Percentiles rank a stretch among this genome's conserved stretches.
Conservation (phyloP, 164 flowering plant genomes). For the Chimonanthus praecox region DNA sequence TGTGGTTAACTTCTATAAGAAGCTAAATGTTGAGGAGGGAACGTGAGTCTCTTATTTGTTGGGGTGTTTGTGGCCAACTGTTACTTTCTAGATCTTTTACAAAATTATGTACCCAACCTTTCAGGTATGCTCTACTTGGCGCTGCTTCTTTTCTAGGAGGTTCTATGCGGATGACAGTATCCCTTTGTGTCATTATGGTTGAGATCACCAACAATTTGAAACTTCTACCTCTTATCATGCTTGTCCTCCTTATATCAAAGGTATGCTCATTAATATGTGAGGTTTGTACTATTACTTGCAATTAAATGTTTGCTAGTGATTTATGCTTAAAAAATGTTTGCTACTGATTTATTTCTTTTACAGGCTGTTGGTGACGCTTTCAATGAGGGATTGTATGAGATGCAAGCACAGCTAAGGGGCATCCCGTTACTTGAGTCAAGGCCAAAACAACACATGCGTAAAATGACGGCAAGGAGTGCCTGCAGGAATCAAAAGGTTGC, state of each 20-base stretch:
- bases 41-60: slow-evolving; percentile 59
- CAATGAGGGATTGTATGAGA: slow-evolving; percentile 94
- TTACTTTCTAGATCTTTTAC: not conserved
- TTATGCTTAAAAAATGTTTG: not conserved
- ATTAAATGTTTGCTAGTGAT: no score
- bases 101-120: slow-evolving; percentile 2
- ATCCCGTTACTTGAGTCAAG: slow-evolving; percentile 88
- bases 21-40: slow-evolving; percentile 97
- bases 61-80: not conserved
- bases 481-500: slow-evolving; percentile 75
- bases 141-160: slow-evolving; percentile 99
- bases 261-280: slow-evolving; percentile 27
- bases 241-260: slow-evolving; percentile 98
- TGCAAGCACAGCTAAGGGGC: slow-evolving; percentile 73
- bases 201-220: slow-evolving; percentile 94
- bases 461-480: slow-evolving; percentile 81
- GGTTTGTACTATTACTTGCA: not conserved
- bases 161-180: slow-evolving; percentile 98
- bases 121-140: slow-evolving; percentile 90
- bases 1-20: slow-evolving; percentile 83
- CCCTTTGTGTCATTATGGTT: slow-evolving; percentile 97
- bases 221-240: slow-evolving; percentile 93
- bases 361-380: slow-evolving; percentile 99
- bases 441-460: slow-evolving; percentile 86
- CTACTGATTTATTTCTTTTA: slow-evolving; percentile 1